These are phyloP conservation scores for Haplosporangium sp. DNA, from an alignment of 371 early-diverging fungal genomes.

Conservation along the genomic window DNA sequence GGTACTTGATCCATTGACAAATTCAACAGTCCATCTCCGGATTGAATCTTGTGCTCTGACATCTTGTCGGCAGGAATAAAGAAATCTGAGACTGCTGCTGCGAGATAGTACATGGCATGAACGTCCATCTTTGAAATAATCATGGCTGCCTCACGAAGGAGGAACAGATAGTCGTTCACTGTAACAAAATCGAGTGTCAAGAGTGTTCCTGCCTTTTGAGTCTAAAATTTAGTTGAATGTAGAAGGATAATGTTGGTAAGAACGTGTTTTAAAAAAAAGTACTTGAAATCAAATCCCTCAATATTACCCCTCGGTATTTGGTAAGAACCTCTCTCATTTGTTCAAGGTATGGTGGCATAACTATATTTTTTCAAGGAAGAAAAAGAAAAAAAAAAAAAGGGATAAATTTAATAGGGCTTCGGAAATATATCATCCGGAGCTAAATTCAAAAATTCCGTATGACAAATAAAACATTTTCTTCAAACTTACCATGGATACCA, in stretches of 20 bases:
- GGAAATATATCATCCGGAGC: not conserved
- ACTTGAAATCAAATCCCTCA: not conserved
- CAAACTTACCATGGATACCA: constrained; percentile 60
- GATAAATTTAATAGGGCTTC: not conserved
- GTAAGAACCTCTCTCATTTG: constrained; percentile 72
- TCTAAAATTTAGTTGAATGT: constrained; percentile 41
- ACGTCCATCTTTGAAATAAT: constrained; percentile 74
- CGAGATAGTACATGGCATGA: constrained; percentile 93
- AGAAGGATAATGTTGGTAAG: not conserved
- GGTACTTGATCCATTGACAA: constrained; percentile 96
- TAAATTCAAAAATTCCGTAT: not conserved
- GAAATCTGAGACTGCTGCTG: constrained; percentile 98
- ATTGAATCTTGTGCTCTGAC: constrained; percentile 93
- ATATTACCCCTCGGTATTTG: constrained; percentile 69
- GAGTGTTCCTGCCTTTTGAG: constrained; percentile 72
- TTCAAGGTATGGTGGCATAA: constrained; percentile 68
- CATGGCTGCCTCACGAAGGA: constrained; percentile 80
- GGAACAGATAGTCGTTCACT: constrained; percentile 92
- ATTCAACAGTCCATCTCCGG: constrained; percentile 84
- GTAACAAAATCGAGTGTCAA: constrained; percentile 91
- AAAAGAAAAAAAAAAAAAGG: not conserved
- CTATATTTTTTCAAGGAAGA: constrained; percentile 36
- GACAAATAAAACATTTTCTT: too few relatives aligned
- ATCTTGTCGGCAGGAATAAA: constrained; percentile 92
- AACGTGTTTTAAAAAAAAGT: not conserved